A percentile compares a stretch with the other conserved stretches of the same genome.
Evolutionary conservation across 2,329 filamentous ascomycete species (phyloP).

Genomic region (Diaporthe helianthi): DNA sequence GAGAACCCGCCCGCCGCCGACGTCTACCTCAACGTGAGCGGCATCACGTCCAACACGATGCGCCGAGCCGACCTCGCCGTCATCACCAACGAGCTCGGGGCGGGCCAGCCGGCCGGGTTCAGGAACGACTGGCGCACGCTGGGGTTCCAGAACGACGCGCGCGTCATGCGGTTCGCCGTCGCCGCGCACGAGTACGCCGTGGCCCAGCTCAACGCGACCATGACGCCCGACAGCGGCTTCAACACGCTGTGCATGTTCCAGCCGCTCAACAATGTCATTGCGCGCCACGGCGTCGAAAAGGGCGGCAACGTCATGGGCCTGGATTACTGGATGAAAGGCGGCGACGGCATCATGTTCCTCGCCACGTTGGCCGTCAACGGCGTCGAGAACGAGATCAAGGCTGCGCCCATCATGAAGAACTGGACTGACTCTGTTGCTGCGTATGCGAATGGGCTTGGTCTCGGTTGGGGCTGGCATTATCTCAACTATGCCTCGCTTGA

Average conservation of each 20-base stretch:
- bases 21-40: slow-evolving; percentile 49
- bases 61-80: slow-evolving; percentile 37
- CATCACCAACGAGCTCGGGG: slow-evolving; percentile 43
- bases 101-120: slow-evolving; percentile 35
- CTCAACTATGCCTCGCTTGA: slow-evolving; percentile 21
- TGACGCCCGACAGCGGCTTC: slow-evolving; percentile 37
- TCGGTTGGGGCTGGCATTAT: slow-evolving; percentile 37
- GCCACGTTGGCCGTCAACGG: slow-evolving; percentile 43
- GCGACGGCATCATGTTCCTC: slow-evolving; percentile 45
- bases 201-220: slow-evolving; percentile 39
- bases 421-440: slow-evolving; percentile 44
- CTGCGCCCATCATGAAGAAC: slow-evolving; percentile 45
- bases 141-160: neutral
- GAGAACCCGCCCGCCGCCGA: slow-evolving; percentile 42
- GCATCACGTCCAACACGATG: slow-evolving; percentile 38
- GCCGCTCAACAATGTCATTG: slow-evolving; percentile 43
- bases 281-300: slow-evolving; percentile 41
- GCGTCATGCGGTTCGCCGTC: slow-evolving; percentile 13
- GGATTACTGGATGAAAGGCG: slow-evolving; percentile 40
- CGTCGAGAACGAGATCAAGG: slow-evolving; percentile 44
- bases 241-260: slow-evolving; percentile 45
- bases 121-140: slow-evolving; percentile 28
- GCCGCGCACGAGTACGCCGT: slow-evolving; percentile 33
- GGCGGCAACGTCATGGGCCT: slow-evolving; percentile 46
- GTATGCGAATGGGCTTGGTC: slow-evolving; percentile 38